phyloP scores from a whole-genome alignment of 805 yeast genomes.

The Metschnikowia proteae region DNA sequence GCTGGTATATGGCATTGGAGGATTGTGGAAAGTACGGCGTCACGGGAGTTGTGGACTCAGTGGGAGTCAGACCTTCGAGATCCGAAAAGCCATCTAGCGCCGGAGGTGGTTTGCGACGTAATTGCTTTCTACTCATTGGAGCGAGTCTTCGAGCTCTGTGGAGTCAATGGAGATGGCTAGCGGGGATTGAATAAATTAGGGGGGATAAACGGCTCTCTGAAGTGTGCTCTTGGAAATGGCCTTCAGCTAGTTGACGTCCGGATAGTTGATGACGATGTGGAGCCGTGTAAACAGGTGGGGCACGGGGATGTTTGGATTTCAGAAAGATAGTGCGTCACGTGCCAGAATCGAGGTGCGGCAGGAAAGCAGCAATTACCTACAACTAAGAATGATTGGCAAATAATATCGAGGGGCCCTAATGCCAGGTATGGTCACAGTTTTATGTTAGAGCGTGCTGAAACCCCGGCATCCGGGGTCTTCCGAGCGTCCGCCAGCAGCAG shows the following conservation, averaged over 20 bases:
- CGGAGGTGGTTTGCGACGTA: conserved; percentile 1
- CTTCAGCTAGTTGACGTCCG: neutral
- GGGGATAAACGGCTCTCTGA: neutral
- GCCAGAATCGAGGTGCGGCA: neutral
- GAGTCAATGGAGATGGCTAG: neutral
- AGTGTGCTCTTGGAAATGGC: no score
- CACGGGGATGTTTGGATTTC: neutral
- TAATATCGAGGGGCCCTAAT: neutral
- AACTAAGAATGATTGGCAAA: neutral
- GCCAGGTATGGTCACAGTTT: neutral
- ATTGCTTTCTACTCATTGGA: neutral
- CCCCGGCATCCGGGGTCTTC: neutral
- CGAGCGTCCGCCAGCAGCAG: neutral
- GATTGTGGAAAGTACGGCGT: neutral
- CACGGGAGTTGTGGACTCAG: neutral
- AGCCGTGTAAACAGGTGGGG: neutral
- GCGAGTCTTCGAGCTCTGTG: neutral
- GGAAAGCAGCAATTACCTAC: neutral
- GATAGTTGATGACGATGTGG: neutral
- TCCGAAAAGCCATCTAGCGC: neutral
- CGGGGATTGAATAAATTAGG: neutral
- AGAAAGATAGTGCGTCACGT: conserved; percentile 3
- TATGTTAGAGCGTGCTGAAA: neutral
- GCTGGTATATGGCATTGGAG: neutral
- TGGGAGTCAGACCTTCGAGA: neutral